Evolutionary conservation across 2,329 filamentous ascomycete genomes (phyloP), one percentile per base, ranked within the genome.

Genomic region (Cryphonectria radicalis): DNA sequence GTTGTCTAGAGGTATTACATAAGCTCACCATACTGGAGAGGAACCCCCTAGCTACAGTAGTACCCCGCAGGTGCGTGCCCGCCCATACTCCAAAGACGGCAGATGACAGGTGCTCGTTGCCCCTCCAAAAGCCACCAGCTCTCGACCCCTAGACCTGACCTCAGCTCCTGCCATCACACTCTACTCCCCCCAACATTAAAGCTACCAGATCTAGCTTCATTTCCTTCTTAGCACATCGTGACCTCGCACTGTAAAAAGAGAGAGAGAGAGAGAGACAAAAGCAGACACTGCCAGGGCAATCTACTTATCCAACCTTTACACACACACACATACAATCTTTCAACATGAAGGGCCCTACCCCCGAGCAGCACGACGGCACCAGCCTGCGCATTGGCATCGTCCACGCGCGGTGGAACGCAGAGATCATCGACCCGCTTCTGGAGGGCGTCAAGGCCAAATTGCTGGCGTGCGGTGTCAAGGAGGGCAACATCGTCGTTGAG

Each of bases 391-490:
- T 99, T 80, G 95, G 93, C 79, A 98, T 99, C 79, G 89, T 99
- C 72, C 96, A 98, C 84, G 95, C 95, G 72, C 91, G 96, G 78
- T 99, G 96, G 96, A 99, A 99, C 85, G 87, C 87, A 75, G 88
- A 87, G 75, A 93, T 99, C 80, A 97, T 98, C 82, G 90, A 93
- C 72, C 90, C 94, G 68, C 90, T 99, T 70, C 87, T 99, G 73
- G 85, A 88, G 67, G 96, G 96, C 75, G 90, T 93, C 63, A 93
- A 92, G 82, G 91, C 91, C 77, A 91, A 91, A 79, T 90, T 99
- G 70, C 84, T 91, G 46, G 88, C 88, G 60, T 90, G 91, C 68
- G 96, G 96, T 69, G 95, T 99, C 70, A 90, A 90, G 80, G 90
- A 94, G 78, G 90, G 92, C 77, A 97, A 98, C 82, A 97, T 99